Percentiles rank a stretch among this genome's conserved stretches.
These are phyloP conservation scores for Neonectria ditissima DNA, from an alignment of 2,329 filamentous ascomycete species.

Conservation along the genomic window DNA sequence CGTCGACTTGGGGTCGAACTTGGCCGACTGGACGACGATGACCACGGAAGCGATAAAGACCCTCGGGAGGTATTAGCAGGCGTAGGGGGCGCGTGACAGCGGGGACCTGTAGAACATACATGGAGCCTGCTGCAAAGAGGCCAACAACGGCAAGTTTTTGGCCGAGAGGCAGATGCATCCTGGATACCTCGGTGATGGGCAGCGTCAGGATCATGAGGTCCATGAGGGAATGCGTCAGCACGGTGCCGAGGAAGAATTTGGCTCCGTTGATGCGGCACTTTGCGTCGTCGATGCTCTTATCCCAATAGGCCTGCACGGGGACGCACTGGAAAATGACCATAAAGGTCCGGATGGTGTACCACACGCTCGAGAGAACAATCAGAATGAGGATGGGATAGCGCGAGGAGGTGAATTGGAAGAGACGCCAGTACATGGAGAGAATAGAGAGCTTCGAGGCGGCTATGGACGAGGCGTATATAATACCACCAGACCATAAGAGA, in stretches of 20 bases:
- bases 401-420: slow-evolving; percentile 45
- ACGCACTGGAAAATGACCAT: slow-evolving; percentile 50
- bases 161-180: slow-evolving; percentile 38
- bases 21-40: slow-evolving; percentile 25
- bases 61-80: slow-evolving; percentile 19
- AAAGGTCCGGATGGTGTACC: slow-evolving; percentile 48
- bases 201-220: slow-evolving; percentile 48
- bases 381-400: slow-evolving; percentile 44
- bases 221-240: slow-evolving; percentile 47
- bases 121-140: slow-evolving; percentile 42
- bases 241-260: slow-evolving; percentile 49
- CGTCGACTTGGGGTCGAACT: slow-evolving; percentile 27
- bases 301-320: slow-evolving; percentile 51
- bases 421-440: slow-evolving; percentile 46
- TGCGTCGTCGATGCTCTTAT: slow-evolving; percentile 40
- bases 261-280: slow-evolving; percentile 46
- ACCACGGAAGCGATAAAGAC: slow-evolving; percentile 36
- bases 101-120: slow-evolving; percentile 32
- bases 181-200: slow-evolving; percentile 46
- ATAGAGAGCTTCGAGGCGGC: slow-evolving; percentile 46
- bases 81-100: slow-evolving; percentile 4
- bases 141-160: slow-evolving; percentile 43
- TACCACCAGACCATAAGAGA: slow-evolving; percentile 30
- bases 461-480: slow-evolving; percentile 44
- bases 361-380: slow-evolving; percentile 36